Conservation (phyloP, 768 basidiomycete genomes). For the Phaeotremella fagi region DNA sequence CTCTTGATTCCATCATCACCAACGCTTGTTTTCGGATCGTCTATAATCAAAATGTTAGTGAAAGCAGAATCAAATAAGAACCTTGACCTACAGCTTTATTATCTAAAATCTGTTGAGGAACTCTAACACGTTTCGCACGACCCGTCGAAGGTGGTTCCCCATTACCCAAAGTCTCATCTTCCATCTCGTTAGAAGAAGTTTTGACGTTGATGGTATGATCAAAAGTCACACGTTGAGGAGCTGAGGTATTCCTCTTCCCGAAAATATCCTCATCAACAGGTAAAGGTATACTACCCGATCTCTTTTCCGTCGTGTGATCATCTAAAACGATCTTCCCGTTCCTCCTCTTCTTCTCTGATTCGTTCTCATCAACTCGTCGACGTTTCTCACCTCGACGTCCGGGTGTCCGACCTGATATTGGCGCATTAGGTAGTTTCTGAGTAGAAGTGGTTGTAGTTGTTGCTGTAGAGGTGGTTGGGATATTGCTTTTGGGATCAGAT, state of each 20-base stretch:
- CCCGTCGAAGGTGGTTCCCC: conserved; percentile 1
- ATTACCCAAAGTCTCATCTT: no score
- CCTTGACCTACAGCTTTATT: conserved; percentile 39
- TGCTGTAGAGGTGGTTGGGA: neutral
- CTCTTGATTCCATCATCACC: conserved; percentile 27
- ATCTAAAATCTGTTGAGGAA: conserved; percentile 35
- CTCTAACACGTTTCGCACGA: conserved; percentile 13
- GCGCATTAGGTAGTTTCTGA: conserved; percentile 5
- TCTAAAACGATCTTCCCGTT: conserved; percentile 20
- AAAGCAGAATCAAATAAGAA: neutral
- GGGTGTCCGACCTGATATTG: conserved; percentile 33
- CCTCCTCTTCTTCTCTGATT: conserved; percentile 14
- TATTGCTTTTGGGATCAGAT: neutral
- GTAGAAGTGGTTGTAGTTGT: neutral
- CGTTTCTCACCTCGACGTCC: conserved; percentile 44
- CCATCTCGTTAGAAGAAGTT: no score
- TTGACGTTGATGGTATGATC: no score
- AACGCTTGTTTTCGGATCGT: conserved; percentile 41
- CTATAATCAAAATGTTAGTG: conserved; percentile 7
- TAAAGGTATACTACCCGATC: neutral
- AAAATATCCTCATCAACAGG: conserved; percentile 36
- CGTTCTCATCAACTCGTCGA: conserved; percentile 13
- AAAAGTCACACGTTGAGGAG: no score
- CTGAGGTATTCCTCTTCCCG: conserved; percentile 14
- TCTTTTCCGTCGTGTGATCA: neutral